phyloP scores from a whole-genome alignment of 257 asterid genomes.

The Jacaranda copaia region DNA sequence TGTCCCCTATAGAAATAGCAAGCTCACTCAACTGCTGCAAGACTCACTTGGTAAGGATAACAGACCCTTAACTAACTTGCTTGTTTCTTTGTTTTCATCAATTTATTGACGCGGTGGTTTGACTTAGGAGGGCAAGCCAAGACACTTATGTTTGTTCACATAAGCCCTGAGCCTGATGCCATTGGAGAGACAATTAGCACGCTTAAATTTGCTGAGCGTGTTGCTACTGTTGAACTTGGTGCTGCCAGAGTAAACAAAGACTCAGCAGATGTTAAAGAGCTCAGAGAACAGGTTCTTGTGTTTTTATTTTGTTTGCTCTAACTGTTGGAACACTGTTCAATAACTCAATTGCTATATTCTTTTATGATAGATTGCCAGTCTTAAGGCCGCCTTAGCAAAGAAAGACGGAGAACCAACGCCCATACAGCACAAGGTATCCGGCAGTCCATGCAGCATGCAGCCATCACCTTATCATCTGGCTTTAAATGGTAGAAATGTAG shows the following conservation, averaged over 20 bases:
- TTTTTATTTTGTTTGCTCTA: background rate
- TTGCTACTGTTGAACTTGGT: constrained; percentile 96
- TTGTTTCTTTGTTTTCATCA: constrained; percentile 9
- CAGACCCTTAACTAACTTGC: background rate
- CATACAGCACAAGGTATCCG: constrained; percentile 52
- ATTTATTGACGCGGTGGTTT: constrained; percentile 18
- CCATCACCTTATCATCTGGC: constrained; percentile 50
- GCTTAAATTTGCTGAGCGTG: constrained; percentile 98
- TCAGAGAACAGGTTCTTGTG: constrained; percentile 78
- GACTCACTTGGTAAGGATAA: constrained; percentile 92
- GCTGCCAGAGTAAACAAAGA: constrained; percentile 95
- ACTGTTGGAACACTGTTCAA: constrained; percentile 18
- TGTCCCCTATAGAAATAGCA: constrained; percentile 94
- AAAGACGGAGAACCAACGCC: constrained; percentile 61
- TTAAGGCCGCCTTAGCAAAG: constrained; percentile 83
- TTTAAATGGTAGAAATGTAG: constrained; percentile 48
- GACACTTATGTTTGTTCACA: constrained; percentile 96
- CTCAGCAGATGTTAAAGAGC: constrained; percentile 84
- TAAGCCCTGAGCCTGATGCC: constrained; percentile 94
- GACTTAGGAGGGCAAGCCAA: constrained; percentile 94
- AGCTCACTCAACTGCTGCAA: constrained; percentile 96
- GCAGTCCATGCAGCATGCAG: constrained; percentile 67
- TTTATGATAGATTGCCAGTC: constrained; percentile 67
- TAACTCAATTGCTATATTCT: constrained; percentile 22
- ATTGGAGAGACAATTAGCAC: constrained; percentile 95